Base-by-base conservation (phyloP, 106 monocot species). In the Iris macrosiphon region DNA sequence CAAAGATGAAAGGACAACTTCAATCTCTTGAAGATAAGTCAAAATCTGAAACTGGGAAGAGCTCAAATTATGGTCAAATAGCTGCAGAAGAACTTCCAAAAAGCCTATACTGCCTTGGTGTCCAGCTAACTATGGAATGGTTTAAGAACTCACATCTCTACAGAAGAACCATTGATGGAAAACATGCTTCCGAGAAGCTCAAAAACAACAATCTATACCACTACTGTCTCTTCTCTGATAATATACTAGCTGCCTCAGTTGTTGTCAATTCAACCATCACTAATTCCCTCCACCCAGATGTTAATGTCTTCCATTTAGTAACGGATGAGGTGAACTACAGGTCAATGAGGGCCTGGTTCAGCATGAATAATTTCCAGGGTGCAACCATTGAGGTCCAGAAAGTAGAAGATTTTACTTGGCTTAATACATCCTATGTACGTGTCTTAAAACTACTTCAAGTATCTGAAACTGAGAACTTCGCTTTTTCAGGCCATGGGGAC, bases 1-100 rank as follows among this genome's bases (percentile, higher is more conserved):
- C 65, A 55, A 85, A 67, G 58, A 58, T 85, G 72, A 85, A 79
- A 69, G 75, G 66, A 7, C 76, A 72, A 27, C 31, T 85, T 30
- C 76, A 80, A 32, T 39, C 76, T 7, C 69, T 85, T 16, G 85
- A 80, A 53, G 85, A 85, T 11, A 80, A 65, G 26, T 66, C 66
- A 13, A 76, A 62, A 31, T 18, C 35, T 16, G 85, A 85, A 79
- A 56, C 76, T 20, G 80, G 76, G 19, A 79, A 72, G 50, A 73
- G 79, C 39, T 62, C 49, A 11, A 76, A 73, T 24, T 79, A 73
- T 56, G 79, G 76, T 23, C 85, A 85, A 49, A 76, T 80, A 46
- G 85, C 85, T 35, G 85, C 85, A 7, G 85, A 85, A 37, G 85
- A 85, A 64, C 64, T 85, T 29, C 85, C 80, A 3, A 85, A 85